Evolutionary conservation across 2,329 filamentous ascomycete genomes (phyloP).

Genomic region (Cordyceps javanica): DNA sequence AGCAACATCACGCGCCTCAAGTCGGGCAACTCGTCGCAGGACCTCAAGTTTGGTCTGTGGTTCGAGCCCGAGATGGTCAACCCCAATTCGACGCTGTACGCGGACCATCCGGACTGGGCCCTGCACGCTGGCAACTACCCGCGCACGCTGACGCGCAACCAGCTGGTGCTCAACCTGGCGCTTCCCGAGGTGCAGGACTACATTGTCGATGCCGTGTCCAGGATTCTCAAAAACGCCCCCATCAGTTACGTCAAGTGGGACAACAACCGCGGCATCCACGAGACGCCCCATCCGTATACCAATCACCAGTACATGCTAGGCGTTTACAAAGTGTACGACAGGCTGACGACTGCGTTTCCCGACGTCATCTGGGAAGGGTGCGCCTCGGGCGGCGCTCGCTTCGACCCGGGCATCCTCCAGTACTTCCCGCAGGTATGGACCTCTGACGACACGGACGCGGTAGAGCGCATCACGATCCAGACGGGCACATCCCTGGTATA

Average conservation of each 20-base stretch:
- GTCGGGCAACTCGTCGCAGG: slow-evolving; percentile 38
- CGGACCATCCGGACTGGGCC: slow-evolving; percentile 58
- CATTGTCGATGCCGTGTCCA: slow-evolving; percentile 49
- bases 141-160: slow-evolving; percentile 48
- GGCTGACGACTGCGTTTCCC: slow-evolving; percentile 52
- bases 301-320: slow-evolving; percentile 58
- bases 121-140: slow-evolving; percentile 51
- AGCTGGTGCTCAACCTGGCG: slow-evolving; percentile 57
- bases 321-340: slow-evolving; percentile 56
- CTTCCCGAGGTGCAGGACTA: slow-evolving; percentile 57
- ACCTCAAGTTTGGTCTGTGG: slow-evolving; percentile 58
- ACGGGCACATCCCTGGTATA: slow-evolving; percentile 59
- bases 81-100: slow-evolving; percentile 54
- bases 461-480: slow-evolving; percentile 56
- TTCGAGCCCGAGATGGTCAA: slow-evolving; percentile 65
- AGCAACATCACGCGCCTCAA: slow-evolving; percentile 43
- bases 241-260: slow-evolving; percentile 63
- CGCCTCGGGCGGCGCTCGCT: slow-evolving; percentile 57
- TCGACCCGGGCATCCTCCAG: slow-evolving; percentile 56
- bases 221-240: slow-evolving; percentile 45
- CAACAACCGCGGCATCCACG: slow-evolving; percentile 60
- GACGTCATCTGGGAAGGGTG: slow-evolving; percentile 62
- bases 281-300: slow-evolving; percentile 46
- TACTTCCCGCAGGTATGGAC: slow-evolving; percentile 64
- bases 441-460: slow-evolving; percentile 58